Conservation (phyloP, 805 yeast species). For the Candida fluviatilis region DNA sequence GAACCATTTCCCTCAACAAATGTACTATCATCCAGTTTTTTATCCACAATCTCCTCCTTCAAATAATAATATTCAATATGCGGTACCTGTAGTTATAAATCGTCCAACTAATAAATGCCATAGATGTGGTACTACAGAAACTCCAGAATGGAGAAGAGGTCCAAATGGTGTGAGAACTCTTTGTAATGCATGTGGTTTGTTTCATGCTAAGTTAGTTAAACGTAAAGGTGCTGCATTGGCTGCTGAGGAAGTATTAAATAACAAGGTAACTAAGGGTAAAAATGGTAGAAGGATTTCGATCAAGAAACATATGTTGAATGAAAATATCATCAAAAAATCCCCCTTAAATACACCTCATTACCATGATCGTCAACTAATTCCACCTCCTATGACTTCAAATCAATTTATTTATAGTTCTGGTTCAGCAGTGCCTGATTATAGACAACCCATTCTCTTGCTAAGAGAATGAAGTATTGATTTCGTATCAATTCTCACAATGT, state of each 20-base stretch:
- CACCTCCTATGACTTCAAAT: background rate
- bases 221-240: slow-evolving; percentile 52
- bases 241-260: slow-evolving; percentile 41
- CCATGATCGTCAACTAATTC: background rate
- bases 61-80: slow-evolving; percentile 11
- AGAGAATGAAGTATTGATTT: background rate
- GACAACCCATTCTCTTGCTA: background rate
- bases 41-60: slow-evolving; percentile 1
- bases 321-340: slow-evolving; percentile 5
- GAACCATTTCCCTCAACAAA: slow-evolving; percentile 4
- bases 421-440: background rate
- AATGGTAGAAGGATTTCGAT: slow-evolving; percentile 39
- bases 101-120: slow-evolving; percentile 36
- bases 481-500: background rate
- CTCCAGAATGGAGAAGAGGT: slow-evolving; percentile 44
- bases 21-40: slow-evolving; percentile 4
- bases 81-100: slow-evolving; percentile 29
- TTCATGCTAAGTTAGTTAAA: slow-evolving; percentile 46
- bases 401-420: background rate
- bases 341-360: background rate
- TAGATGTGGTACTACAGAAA: slow-evolving; percentile 43
- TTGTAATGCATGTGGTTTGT: slow-evolving; percentile 42
- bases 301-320: slow-evolving; percentile 21
- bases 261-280: slow-evolving; percentile 41
- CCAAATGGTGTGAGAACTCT: slow-evolving; percentile 43